Conservation (phyloP, 1,284 basidiomycete genomes). For the Laetiporus sulphureus region DNA sequence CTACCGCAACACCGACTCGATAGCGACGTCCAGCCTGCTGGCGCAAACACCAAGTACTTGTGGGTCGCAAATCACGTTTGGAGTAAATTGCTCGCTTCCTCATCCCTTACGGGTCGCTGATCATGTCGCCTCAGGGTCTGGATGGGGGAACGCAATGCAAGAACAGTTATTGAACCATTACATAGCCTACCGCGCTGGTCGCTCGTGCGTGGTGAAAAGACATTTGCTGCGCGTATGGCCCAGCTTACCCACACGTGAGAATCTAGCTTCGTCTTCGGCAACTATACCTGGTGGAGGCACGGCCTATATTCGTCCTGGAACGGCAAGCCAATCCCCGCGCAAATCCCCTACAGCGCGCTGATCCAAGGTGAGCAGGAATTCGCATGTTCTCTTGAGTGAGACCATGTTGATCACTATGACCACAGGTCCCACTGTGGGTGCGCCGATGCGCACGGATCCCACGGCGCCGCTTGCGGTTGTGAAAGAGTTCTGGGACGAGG, state of each 20-base stretch:
- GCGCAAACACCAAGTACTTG: conserved; percentile 36
- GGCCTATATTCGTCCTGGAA: conserved; percentile 19
- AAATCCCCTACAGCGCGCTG: conserved; percentile 53
- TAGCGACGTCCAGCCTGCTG: neutral
- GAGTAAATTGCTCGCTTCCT: too few relatives aligned
- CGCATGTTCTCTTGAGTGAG: neutral
- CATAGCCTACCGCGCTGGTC: conserved; percentile 34
- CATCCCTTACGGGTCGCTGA: too few relatives aligned
- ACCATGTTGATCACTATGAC: neutral
- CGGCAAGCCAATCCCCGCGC: conserved; percentile 40
- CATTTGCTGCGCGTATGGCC: too few relatives aligned
- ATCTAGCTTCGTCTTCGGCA: conserved; percentile 48
- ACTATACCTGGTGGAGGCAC: conserved; percentile 46
- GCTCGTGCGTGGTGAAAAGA: conserved; percentile 40
- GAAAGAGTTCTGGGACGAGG: conserved; percentile 9
- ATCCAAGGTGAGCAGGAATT: conserved; percentile 29
- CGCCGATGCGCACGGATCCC: conserved; percentile 24
- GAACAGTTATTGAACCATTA: conserved; percentile 42
- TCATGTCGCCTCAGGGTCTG: neutral
- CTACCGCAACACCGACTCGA: conserved; percentile 37
- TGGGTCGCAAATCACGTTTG: too few relatives aligned
- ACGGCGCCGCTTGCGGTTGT: conserved; percentile 8
- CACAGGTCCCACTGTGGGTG: conserved; percentile 44
- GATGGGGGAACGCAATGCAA: conserved; percentile 54
- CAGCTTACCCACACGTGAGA: too few relatives aligned